Percentiles rank a stretch among this genome's conserved stretches.
These are phyloP conservation scores for Sporormia fimetaria DNA, from an alignment of 495 filamentous ascomycete genomes.

Conservation along the genomic window DNA sequence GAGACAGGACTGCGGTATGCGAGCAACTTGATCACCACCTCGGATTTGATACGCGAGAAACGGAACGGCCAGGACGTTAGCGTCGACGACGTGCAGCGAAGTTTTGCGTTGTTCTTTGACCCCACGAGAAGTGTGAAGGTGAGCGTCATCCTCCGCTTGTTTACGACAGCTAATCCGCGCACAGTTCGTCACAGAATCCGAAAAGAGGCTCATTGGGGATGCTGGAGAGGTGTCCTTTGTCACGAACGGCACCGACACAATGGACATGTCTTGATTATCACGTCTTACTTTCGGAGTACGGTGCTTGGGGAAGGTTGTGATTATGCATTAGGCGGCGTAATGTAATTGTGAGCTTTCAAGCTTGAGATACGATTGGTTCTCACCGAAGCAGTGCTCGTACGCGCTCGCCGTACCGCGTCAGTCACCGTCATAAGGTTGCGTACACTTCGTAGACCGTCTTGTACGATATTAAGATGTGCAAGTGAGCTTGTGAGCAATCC, in stretches of 20 bases:
- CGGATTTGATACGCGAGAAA: conserved; percentile 70
- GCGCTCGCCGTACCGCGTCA: too few relatives aligned
- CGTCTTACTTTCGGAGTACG: conserved; percentile 7
- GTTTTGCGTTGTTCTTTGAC: conserved; percentile 89
- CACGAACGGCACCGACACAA: conserved; percentile 57
- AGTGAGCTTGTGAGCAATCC: too few relatives aligned
- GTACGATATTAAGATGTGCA: too few relatives aligned
- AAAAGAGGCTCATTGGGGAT: conserved; percentile 86
- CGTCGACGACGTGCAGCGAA: conserved; percentile 80
- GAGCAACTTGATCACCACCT: conserved; percentile 91
- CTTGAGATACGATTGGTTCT: too few relatives aligned
- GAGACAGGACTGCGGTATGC: conserved; percentile 88
- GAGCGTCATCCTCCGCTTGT: conserved; percentile 2
- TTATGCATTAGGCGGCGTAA: too few relatives aligned
- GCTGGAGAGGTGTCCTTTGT: conserved; percentile 65
- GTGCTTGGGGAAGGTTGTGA: conserved; percentile 1
- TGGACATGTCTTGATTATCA: conserved; percentile 60
- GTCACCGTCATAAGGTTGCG: too few relatives aligned
- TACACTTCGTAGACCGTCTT: too few relatives aligned
- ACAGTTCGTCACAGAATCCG: conserved; percentile 70
- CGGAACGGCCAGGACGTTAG: conserved; percentile 66
- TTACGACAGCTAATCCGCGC: conserved; percentile 1
- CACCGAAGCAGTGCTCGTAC: too few relatives aligned
- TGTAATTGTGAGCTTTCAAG: too few relatives aligned
- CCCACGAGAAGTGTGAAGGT: conserved; percentile 66